Conservation (phyloP, 805 yeast species). For the Ogataea dorogensis region DNA sequence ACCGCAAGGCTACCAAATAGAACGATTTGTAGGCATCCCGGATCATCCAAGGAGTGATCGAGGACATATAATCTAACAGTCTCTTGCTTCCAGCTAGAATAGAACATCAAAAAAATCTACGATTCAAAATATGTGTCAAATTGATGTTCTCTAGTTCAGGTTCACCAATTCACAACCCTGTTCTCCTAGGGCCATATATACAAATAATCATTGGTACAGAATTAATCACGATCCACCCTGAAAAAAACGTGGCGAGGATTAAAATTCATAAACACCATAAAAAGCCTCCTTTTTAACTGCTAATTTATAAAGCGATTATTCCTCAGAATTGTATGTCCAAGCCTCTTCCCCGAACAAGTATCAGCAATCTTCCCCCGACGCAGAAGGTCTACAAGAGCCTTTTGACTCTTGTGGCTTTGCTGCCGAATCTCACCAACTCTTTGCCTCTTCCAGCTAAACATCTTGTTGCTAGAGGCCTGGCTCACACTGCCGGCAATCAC, state of each 20-base stretch:
- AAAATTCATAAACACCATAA: no score
- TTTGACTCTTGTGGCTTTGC: slow-evolving; percentile 22
- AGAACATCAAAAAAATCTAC: no score
- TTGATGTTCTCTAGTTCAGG: no score
- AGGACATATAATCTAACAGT: no score
- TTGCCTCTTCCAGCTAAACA: slow-evolving; percentile 23
- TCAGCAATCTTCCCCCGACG: slow-evolving; percentile 1
- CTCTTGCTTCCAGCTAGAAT: no score
- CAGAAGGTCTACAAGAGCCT: slow-evolving; percentile 14
- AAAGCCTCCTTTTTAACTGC: no score
- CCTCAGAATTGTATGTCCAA: slow-evolving; percentile 6
- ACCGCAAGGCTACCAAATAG: not conserved
- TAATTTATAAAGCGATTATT: not conserved
- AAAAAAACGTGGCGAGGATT: not conserved
- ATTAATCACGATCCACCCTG: no score
- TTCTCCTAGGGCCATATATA: no score
- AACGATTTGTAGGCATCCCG: not conserved
- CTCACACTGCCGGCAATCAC: slow-evolving; percentile 9
- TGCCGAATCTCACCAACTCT: slow-evolving; percentile 27
- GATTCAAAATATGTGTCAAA: not conserved
- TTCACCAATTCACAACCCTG: no score
- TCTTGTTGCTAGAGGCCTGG: slow-evolving; percentile 9
- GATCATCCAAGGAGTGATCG: no score
- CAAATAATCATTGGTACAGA: no score
- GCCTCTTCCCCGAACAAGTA: slow-evolving; percentile 8